phyloP scores from a whole-genome alignment of 768 basidiomycete genomes.

The Ramaria rubella region DNA sequence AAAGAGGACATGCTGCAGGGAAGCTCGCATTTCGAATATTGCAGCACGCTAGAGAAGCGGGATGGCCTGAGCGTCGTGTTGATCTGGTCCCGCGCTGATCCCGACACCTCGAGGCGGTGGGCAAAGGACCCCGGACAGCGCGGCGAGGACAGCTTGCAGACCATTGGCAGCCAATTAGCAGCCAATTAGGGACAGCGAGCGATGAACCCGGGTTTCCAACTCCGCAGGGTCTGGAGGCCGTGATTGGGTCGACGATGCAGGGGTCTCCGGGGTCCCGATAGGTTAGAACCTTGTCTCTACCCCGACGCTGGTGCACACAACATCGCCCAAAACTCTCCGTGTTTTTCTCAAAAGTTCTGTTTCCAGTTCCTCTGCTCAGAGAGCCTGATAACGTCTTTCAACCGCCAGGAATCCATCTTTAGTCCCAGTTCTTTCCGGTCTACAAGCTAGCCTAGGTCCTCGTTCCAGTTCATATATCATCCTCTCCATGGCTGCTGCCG shows the following conservation, averaged over 20 bases:
- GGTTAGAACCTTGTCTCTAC: not conserved
- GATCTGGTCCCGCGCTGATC: not conserved
- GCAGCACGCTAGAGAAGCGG: not conserved
- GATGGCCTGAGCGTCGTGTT: not conserved
- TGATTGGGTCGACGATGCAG: too few relatives aligned
- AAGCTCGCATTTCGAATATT: not conserved
- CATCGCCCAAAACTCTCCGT: not conserved
- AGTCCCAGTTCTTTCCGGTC: not conserved
- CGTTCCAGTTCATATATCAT: not conserved
- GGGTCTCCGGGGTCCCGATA: not conserved
- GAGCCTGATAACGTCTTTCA: not conserved
- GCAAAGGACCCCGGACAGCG: not conserved
- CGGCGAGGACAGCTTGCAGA: too few relatives aligned
- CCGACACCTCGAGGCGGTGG: not conserved
- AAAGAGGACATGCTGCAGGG: not conserved
- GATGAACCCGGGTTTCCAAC: too few relatives aligned
- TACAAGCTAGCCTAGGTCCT: not conserved
- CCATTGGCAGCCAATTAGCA: too few relatives aligned
- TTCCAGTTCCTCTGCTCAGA: not conserved
- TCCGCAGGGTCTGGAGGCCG: too few relatives aligned
- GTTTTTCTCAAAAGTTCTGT: not conserved
- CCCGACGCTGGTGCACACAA: not conserved
- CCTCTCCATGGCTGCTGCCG: conserved; percentile 6
- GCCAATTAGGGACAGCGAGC: too few relatives aligned
- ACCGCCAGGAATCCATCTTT: not conserved